A percentile compares a stretch with the other conserved stretches of the same genome.
Evolutionary conservation across 768 basidiomycete species (phyloP).

Genomic region (Rhodosporidiobolus odoratus): DNA sequence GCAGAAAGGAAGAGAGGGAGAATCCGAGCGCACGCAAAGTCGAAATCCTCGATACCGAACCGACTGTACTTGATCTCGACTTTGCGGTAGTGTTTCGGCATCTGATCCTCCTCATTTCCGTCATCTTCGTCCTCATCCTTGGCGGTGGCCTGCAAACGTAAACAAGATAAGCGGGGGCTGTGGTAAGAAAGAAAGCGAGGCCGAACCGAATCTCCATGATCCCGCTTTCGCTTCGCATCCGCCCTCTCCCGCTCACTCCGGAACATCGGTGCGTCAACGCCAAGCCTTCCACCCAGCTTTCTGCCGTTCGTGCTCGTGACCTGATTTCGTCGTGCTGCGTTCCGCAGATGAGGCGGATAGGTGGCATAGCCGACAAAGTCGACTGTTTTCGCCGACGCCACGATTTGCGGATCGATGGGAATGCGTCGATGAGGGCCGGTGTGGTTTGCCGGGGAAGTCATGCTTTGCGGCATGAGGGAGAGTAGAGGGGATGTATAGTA

Average conservation of each 20-base stretch:
- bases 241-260: constrained; percentile 66
- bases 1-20: not conserved
- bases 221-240: constrained; percentile 41
- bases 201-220: constrained; percentile 16
- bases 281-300: constrained; percentile 52
- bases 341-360: constrained; percentile 64
- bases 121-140: constrained; percentile 27
- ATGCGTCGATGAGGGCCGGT: constrained; percentile 38
- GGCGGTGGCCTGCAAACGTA: not conserved
- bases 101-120: constrained; percentile 39
- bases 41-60: constrained; percentile 98
- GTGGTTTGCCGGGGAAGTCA: constrained; percentile 40
- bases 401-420: constrained; percentile 72
- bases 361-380: constrained; percentile 86
- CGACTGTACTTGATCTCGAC: constrained; percentile 98
- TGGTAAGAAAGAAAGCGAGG: not conserved
- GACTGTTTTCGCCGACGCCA: constrained; percentile 72
- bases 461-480: constrained; percentile 54
- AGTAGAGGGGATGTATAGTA: constrained; percentile 69
- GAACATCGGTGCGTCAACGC: constrained; percentile 54
- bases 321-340: constrained; percentile 77
- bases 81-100: constrained; percentile 76
- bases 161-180: not conserved
- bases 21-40: constrained; percentile 65
- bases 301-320: constrained; percentile 54